phyloP scores from a whole-genome alignment of 2,329 filamentous ascomycete species.

The Mollisiaceae sp. region DNA sequence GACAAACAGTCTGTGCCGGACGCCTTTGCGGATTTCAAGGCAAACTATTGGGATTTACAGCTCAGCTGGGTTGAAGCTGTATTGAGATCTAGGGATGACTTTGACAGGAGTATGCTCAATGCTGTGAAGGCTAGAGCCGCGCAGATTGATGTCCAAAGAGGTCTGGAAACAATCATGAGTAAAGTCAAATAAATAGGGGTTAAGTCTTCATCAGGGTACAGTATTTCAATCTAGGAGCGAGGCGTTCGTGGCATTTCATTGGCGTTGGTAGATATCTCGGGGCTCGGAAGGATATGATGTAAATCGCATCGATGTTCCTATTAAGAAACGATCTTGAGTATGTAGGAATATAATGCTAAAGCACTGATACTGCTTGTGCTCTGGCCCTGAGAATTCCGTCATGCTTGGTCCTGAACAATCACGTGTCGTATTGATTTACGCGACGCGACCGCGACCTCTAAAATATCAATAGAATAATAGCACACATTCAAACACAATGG shows the following conservation, averaged over 20 bases:
- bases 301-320: not conserved
- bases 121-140: slow-evolving; percentile 88
- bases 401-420: not conserved
- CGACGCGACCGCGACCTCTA: slow-evolving; percentile 2
- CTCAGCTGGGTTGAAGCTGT: slow-evolving; percentile 96
- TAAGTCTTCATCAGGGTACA: not conserved
- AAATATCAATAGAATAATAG: not conserved
- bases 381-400: not conserved
- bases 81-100: slow-evolving; percentile 85
- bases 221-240: slow-evolving; percentile 19
- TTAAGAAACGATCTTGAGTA: not conserved
- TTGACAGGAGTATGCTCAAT: slow-evolving; percentile 88
- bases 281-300: not conserved
- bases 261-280: slow-evolving; percentile 14
- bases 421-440: not conserved
- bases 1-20: slow-evolving; percentile 76
- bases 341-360: slow-evolving; percentile 2
- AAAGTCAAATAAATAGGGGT: slow-evolving; percentile 71
- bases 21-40: slow-evolving; percentile 84
- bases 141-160: slow-evolving; percentile 79
- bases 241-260: slow-evolving; percentile 21
- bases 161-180: slow-evolving; percentile 91
- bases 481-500: not conserved
- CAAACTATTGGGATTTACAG: slow-evolving; percentile 89
- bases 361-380: not conserved